Percentiles rank a stretch among this genome's conserved stretches.
Conservation (phyloP, 495 filamentous ascomycete species). For the Penicillium riverlandense region DNA sequence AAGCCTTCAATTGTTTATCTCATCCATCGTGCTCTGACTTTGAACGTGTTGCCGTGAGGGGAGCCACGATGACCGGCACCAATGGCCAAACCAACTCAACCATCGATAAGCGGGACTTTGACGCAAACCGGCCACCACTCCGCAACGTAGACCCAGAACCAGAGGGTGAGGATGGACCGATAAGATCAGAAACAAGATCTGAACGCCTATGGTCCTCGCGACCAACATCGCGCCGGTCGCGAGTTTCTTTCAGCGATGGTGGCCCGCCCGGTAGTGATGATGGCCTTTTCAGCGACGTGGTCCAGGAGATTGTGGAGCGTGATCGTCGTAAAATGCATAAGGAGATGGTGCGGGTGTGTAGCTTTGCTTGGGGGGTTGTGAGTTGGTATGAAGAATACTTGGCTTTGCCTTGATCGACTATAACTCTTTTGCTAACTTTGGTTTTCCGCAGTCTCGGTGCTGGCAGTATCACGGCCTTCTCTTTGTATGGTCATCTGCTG, state of each 20-base stretch:
- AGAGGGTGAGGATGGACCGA: slow-evolving; percentile 12
- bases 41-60: too few relatives aligned
- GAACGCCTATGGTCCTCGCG: slow-evolving; percentile 5
- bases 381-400: slow-evolving; percentile 37
- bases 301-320: slow-evolving; percentile 52
- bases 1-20: neutral
- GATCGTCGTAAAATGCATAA: slow-evolving; percentile 47
- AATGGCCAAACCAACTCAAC: slow-evolving; percentile 12
- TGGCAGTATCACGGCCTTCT: slow-evolving; percentile 81
- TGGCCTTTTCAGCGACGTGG: slow-evolving; percentile 53
- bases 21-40: neutral
- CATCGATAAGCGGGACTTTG: slow-evolving; percentile 58
- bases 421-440: neutral
- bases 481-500: slow-evolving; percentile 83
- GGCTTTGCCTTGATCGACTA: neutral
- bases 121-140: slow-evolving; percentile 40
- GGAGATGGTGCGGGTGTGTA: slow-evolving; percentile 43
- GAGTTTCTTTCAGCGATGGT: slow-evolving; percentile 3
- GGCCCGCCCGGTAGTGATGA: slow-evolving; percentile 31
- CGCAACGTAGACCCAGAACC: slow-evolving; percentile 24
- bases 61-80: slow-evolving; percentile 21
- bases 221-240: slow-evolving; percentile 15
- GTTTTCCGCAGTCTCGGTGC: slow-evolving; percentile 54
- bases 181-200: neutral
- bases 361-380: slow-evolving; percentile 55